Evolutionary conservation across 192 early-diverging fungal genomes (phyloP), one percentile per base, ranked within the genome.

Genomic region (Obelidium mucronatum): DNA sequence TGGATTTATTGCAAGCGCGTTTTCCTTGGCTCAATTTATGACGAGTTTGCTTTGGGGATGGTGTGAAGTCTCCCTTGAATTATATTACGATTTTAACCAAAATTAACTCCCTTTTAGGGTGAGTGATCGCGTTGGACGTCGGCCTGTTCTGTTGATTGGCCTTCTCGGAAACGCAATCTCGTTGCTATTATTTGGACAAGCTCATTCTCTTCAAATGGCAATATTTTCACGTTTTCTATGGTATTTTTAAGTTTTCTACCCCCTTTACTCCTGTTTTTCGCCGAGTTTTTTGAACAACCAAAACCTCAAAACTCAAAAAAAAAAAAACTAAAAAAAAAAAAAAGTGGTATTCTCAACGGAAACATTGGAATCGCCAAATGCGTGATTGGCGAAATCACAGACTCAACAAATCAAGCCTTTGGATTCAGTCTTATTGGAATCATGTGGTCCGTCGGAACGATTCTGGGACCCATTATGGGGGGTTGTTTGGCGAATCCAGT

Each of bases 321-420:
- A n/a, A n/a, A n/a, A n/a, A n/a, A n/a, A 44, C 24, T 24, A 44
- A 15, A 58, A 58, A 6, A 58, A 68, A 68, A 3, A 15, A 5
- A 51, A 5, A 68, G 66, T 63, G 93, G 95, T 1, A 74, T 92
- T 19, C 74, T 93, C 24, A 93, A 92, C 74, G 94, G 85, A 26
- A 85, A 81, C 42, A 55, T 90, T 24, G 93, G 94, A 8, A 94
- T 96, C 19, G 88, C 92, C 36, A 94, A 95, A 75, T 92, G 91
- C 24, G 87, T 93, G 34, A 76, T 96, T 33, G 93, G 91, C 1
- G 96, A 98, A 83, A 90, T 98, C 40, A 91, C 94, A 28, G 94
- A 96, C 74, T 77, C 86, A 2, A 90, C 91, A 0, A 98, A 96
- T 78, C 89, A 91, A 66, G 81, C 90, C 8, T 83, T 88, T 19